Base-by-base conservation (phyloP, 2,329 filamentous ascomycete species). In the Botrytis pseudocinerea region DNA sequence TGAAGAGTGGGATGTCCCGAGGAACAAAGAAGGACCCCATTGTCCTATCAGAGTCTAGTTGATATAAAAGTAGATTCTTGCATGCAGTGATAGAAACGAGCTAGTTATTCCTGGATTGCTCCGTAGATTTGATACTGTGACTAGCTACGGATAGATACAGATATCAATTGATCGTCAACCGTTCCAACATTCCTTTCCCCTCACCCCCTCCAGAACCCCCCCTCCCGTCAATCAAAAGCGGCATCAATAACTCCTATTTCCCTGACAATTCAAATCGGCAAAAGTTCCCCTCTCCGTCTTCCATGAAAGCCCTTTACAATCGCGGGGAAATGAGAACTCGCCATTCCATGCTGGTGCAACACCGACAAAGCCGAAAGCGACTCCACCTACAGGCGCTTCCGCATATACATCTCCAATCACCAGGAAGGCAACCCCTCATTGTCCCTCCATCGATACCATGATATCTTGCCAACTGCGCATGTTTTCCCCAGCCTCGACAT, bases 181-280 rank as follows among this genome's bases (percentile, higher is more conserved):
- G 28, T 48, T 69, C 65, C 35, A 32, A n/a, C 25, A 28, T 69
- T 59, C 20, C 38, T 25, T 57, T 40, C 59, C 59, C 60, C 59
- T 40, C 35, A 61, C 35, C 5, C 44, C 28, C 35, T 25, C n/a
- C 48, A 51, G n/a, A 14, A 2, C 32, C 32, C 46, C 46, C 8
- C 32, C 32, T 22, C 46, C 8, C 35, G 35, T 32, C 18, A 28
- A 12, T 25, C 60, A 65, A 71, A 71, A 71, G 69, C 69, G n/a
- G 70, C 61, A 65, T 66, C 48, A 54, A 40, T 22, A 66, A 4
- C 60, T 61, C 20, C 3, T 7, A 59, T 25, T 66, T 44, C 51
- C 32, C 46, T 59, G 44, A 42, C 70, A 54, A 59, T 66, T 66
- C 46, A 54, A 42, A n/a, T 71, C 70, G 70, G 38, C 40, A 66